Conservation (phyloP, 495 filamentous ascomycete genomes). For the Polyplosphaeria fusca region DNA sequence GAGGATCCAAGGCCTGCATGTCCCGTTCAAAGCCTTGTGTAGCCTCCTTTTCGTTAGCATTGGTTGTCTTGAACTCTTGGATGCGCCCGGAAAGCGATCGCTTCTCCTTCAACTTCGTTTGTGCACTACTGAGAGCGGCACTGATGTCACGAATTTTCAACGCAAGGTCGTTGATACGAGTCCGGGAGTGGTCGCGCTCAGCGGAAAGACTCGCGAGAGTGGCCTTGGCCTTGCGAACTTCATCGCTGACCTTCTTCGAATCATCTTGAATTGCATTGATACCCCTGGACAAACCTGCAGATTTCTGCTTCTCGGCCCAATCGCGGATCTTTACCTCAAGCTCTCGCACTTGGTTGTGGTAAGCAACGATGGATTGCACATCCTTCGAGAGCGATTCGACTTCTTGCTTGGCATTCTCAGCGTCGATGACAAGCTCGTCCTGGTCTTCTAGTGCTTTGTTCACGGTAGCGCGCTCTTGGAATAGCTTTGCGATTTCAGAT, state of each 20-base stretch:
- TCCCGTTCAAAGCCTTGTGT: slow-evolving; percentile 66
- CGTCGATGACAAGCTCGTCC: slow-evolving; percentile 65
- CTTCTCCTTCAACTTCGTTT: slow-evolving; percentile 76
- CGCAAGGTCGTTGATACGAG: slow-evolving; percentile 65
- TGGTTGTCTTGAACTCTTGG: slow-evolving; percentile 66
- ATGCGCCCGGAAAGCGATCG: slow-evolving; percentile 62
- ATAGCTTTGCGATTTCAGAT: slow-evolving; percentile 56
- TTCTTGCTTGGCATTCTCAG: slow-evolving; percentile 64
- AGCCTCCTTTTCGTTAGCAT: slow-evolving; percentile 61
- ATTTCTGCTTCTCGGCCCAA: slow-evolving; percentile 66
- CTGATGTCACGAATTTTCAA: slow-evolving; percentile 65
- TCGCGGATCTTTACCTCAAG: slow-evolving; percentile 68
- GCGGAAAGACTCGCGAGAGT: slow-evolving; percentile 58
- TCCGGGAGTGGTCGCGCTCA: slow-evolving; percentile 69
- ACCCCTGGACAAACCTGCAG: slow-evolving; percentile 59
- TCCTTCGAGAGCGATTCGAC: slow-evolving; percentile 71
- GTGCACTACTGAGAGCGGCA: slow-evolving; percentile 64
- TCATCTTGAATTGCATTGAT: slow-evolving; percentile 82
- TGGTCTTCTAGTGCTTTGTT: slow-evolving; percentile 67
- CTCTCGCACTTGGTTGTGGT: slow-evolving; percentile 64
- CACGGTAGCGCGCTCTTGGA: slow-evolving; percentile 56
- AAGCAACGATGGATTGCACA: slow-evolving; percentile 71
- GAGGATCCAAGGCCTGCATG: slow-evolving; percentile 65
- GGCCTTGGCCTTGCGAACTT: slow-evolving; percentile 59
- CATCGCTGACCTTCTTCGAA: slow-evolving; percentile 63